Evolutionary conservation across 192 early-diverging fungal species (phyloP).

Genomic region (Coemansia sp.): DNA sequence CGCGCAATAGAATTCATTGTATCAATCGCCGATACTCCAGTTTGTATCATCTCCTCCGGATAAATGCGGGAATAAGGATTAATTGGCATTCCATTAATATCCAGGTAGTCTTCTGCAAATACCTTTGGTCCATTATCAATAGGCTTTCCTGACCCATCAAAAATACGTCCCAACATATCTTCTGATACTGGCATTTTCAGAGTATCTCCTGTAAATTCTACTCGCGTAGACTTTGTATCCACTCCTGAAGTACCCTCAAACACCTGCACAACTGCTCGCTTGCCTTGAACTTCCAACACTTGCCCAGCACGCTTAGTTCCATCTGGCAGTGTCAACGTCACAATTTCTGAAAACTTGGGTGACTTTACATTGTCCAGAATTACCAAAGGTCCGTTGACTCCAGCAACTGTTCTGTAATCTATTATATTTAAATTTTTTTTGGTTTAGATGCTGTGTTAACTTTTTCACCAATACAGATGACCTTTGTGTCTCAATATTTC

Average conservation of each 20-base stretch:
- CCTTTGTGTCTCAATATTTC: neutral
- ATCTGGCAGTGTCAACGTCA: conserved; percentile 94
- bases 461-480: neutral
- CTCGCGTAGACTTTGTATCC: conserved; percentile 93
- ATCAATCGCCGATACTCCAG: conserved; percentile 97
- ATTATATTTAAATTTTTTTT: too few relatives aligned
- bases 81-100: conserved; percentile 85
- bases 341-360: conserved; percentile 97
- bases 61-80: conserved; percentile 99
- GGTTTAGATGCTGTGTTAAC: too few relatives aligned
- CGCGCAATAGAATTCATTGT: conserved; percentile 99
- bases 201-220: conserved; percentile 94
- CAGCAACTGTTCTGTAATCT: conserved; percentile 97
- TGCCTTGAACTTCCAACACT: conserved; percentile 96
- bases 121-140: conserved; percentile 99
- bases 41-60: conserved; percentile 99
- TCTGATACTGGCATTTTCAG: conserved; percentile 97
- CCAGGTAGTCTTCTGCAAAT: conserved; percentile 98
- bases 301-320: conserved; percentile 93
- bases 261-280: conserved; percentile 94
- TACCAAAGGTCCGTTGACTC: conserved; percentile 97
- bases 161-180: conserved; percentile 98
- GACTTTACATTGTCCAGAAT: conserved; percentile 99
- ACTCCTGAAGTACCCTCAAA: conserved; percentile 97
- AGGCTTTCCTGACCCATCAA: conserved; percentile 98